Evolutionary conservation across 139 green algal species (phyloP).

Genomic region (Coelastrella sp.): DNA sequence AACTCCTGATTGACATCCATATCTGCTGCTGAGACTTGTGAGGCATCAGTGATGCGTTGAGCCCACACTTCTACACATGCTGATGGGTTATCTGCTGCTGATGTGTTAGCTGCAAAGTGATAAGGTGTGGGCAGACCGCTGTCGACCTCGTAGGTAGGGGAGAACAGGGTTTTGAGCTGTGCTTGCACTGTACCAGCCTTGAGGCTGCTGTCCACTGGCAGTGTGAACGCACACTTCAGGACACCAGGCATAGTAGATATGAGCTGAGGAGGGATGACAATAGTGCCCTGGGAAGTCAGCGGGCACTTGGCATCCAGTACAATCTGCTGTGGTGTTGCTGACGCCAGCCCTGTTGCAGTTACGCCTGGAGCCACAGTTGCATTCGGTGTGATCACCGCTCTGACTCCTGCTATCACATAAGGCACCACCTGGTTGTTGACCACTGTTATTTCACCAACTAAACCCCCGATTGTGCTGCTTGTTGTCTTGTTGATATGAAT

Average conservation of each 20-base stretch:
- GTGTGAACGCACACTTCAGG: background rate
- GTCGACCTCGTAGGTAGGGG: background rate
- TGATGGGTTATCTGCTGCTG: background rate
- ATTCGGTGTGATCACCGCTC: background rate
- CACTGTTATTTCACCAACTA: conserved; percentile 9
- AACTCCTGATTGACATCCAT: conserved; percentile 4
- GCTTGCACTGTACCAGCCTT: conserved; percentile 2
- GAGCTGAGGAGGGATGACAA: conserved; percentile 29
- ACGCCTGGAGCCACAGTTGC: background rate
- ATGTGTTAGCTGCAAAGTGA: background rate
- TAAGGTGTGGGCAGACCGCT: conserved; percentile 3
- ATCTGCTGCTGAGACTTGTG: background rate
- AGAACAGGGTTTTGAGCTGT: background rate
- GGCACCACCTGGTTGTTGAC: conserved; percentile 26
- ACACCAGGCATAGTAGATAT: background rate
- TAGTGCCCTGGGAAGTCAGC: background rate
- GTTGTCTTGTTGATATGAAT: conserved; percentile 7
- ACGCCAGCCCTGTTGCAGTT: background rate
- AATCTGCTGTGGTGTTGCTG: background rate
- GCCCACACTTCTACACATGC: conserved; percentile 3
- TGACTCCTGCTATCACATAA: background rate
- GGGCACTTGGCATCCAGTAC: background rate
- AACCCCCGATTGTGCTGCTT: background rate
- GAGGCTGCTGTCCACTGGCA: background rate
- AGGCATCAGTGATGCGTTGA: background rate